phyloP scores from a whole-genome alignment of 2,329 filamentous ascomycete species.

The Calonectria pauciramosa region DNA sequence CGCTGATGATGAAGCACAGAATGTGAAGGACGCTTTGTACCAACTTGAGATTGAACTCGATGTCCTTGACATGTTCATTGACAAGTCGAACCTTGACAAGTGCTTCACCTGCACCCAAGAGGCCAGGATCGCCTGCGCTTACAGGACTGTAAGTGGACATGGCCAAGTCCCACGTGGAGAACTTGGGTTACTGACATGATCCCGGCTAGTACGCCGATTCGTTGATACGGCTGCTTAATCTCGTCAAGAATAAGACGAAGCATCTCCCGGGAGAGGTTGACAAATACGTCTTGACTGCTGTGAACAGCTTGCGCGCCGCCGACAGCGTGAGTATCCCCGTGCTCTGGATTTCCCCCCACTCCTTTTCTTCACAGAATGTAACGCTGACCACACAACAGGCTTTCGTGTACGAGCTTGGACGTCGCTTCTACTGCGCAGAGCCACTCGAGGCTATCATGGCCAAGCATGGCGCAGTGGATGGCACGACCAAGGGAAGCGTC shows the following conservation, averaged over 20 bases:
- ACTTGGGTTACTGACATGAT: not conserved
- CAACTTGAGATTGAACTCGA: conserved; percentile 46
- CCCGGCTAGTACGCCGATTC: conserved; percentile 46
- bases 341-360: not conserved
- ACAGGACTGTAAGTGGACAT: conserved; percentile 35
- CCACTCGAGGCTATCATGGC: conserved; percentile 43
- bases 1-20: conserved; percentile 34
- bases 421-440: conserved; percentile 45
- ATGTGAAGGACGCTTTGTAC: conserved; percentile 41
- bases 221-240: conserved; percentile 43
- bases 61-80: conserved; percentile 44
- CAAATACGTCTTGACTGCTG: conserved; percentile 44
- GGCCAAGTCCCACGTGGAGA: not conserved
- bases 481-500: conserved; percentile 45
- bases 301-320: conserved; percentile 47
- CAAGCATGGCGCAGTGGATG: conserved; percentile 48
- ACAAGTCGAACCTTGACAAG: conserved; percentile 43
- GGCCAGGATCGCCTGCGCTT: conserved; percentile 44
- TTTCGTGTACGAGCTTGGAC: conserved; percentile 45
- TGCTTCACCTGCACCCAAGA: conserved; percentile 44
- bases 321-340: conserved; percentile 40
- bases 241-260: conserved; percentile 42
- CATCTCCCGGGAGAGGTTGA: conserved; percentile 46
- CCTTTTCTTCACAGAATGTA: not conserved
- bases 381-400: conserved; percentile 32